These are phyloP conservation scores for Monilinia fructicola DNA, from an alignment of 2,329 filamentous ascomycete genomes.

Conservation along the genomic window DNA sequence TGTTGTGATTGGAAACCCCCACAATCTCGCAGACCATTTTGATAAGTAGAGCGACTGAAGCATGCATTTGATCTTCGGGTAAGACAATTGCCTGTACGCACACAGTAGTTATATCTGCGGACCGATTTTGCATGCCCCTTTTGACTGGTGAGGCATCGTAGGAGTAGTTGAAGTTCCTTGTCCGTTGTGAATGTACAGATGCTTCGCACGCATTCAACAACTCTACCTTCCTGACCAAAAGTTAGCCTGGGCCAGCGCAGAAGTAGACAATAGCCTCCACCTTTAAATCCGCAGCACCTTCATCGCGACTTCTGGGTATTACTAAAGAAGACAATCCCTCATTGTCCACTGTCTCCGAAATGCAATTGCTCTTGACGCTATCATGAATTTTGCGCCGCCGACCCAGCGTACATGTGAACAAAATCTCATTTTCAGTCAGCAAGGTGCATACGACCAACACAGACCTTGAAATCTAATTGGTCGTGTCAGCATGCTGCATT, in stretches of 20 bases:
- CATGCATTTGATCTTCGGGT: background rate
- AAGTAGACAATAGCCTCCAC: background rate
- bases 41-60: background rate
- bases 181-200: background rate
- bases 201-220: background rate
- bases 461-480: background rate
- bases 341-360: background rate
- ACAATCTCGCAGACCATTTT: background rate
- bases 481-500: conserved; percentile 9
- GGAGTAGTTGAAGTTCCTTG: background rate
- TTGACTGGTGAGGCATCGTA: background rate
- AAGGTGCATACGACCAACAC: background rate
- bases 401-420: background rate
- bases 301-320: background rate
- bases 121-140: too few species aligned
- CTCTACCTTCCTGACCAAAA: background rate
- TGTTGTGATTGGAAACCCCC: background rate
- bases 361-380: background rate
- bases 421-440: conserved; percentile 7
- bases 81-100: background rate
- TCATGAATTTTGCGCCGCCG: background rate
- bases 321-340: background rate
- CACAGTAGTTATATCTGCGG: background rate
- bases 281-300: background rate
- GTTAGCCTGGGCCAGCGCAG: background rate